Evolutionary conservation across 106 monocot species (phyloP), one percentile per base, ranked within the genome.

Genomic region (Allium cepa): DNA sequence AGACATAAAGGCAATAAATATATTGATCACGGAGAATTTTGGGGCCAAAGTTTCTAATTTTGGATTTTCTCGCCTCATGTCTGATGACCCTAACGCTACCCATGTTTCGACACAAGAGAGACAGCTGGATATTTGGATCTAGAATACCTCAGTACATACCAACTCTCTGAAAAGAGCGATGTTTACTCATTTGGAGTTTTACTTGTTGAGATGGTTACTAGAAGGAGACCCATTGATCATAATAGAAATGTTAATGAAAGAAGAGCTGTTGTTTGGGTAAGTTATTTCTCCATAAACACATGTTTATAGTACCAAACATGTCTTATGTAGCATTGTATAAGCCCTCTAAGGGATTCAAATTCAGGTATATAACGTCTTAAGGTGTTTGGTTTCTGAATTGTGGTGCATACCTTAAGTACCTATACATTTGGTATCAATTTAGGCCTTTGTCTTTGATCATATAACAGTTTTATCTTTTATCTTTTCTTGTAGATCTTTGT

Each of bases 41-140:
- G 79, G 85, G 50, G 91, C 82, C 4, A 92, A 85, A 78, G 91
- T 92, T 46, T 77, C 84, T 4, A 87, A 92, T 69, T 85, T 92
- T 28, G 91, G 91, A 22, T 87, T 86, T 56, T 88, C 93, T 9
- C 75, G 82, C 46, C 65, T 88, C 13, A 80, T 79, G 0, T 46
- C 85, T 1, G 88, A 85, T 4, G 70, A 83, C 49, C 68, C 74
- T 16, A 88, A 83, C 18, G 85, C 75, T 8, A 93, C 88, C 12
- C 93, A 93, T 60, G 67, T 93, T n/a, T 81, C 85, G 13, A 93
- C 93, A 9, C 82, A 83, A 69, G 73, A 52, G 85, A 81, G 4
- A 85, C 85, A 4, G 17, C 77, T 11, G 84, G 80, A 1, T 85
- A 80, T 46, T 57, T 80, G 1, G 84, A 80, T 63, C 84, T 77